Conservation (phyloP, 2,329 filamentous ascomycete genomes). For the Colletotrichum sp. region DNA sequence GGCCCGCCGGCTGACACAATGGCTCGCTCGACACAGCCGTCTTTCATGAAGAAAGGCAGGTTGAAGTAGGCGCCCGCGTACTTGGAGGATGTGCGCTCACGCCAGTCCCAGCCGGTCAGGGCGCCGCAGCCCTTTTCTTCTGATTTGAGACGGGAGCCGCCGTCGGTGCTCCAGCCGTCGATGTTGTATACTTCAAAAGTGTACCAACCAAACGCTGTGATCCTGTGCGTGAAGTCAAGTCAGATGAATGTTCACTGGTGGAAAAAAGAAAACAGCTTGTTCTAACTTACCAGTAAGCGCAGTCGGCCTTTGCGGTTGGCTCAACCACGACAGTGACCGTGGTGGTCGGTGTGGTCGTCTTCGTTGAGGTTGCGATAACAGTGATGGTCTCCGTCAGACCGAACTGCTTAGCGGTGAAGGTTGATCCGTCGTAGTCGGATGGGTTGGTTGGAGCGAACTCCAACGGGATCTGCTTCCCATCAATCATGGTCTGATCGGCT, state of each 20-base stretch:
- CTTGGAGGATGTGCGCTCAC: no score
- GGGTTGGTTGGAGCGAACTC: background rate
- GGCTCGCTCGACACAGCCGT: background rate
- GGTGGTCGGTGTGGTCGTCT: background rate
- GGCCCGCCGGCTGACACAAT: background rate
- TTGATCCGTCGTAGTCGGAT: background rate
- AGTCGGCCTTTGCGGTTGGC: background rate
- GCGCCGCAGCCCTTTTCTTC: no score
- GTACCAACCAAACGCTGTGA: no score
- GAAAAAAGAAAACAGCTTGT: fast-evolving
- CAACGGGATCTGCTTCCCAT: background rate
- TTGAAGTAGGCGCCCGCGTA: background rate
- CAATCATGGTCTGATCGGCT: background rate
- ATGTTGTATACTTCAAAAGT: no score
- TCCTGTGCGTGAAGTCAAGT: no score
- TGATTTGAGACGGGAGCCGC: no score
- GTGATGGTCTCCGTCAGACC: background rate
- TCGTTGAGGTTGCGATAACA: background rate
- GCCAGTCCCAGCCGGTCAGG: no score
- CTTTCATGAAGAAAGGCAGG: background rate
- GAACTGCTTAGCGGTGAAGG: background rate
- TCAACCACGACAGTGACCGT: background rate
- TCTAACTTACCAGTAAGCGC: no score
- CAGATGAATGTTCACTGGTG: no score
- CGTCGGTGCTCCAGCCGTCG: no score